phyloP scores from a whole-genome alignment of 805 yeast genomes.

The Blastobotrys chiropterorum region DNA sequence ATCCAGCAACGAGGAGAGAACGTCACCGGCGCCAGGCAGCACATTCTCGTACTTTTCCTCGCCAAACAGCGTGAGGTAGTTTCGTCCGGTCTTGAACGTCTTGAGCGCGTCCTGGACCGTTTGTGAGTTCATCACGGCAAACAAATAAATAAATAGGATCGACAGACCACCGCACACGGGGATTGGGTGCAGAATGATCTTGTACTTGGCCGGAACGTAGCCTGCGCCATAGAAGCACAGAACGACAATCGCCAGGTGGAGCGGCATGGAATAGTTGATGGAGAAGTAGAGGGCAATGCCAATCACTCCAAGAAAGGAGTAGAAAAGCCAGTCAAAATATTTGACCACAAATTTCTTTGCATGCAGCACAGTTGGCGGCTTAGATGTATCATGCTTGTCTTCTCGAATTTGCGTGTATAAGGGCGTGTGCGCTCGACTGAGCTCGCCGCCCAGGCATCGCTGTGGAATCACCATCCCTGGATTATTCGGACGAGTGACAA shows the following conservation, averaged over 20 bases:
- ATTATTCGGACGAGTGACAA: constrained; percentile 9
- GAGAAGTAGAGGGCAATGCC: constrained; percentile 59
- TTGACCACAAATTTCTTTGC: constrained; percentile 17
- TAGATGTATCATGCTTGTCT: constrained; percentile 5
- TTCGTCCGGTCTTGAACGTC: constrained; percentile 63
- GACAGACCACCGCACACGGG: constrained; percentile 58
- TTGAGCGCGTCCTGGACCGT: constrained; percentile 42
- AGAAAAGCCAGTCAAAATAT: constrained; percentile 53
- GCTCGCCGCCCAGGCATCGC: background rate
- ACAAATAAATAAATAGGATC: constrained; percentile 56
- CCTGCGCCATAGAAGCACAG: constrained; percentile 48
- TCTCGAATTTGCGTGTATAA: background rate
- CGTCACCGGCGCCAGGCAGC: constrained; percentile 81
- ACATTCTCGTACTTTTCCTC: constrained; percentile 21
- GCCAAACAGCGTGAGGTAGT: constrained; percentile 53
- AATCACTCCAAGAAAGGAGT: constrained; percentile 40
- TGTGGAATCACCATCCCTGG: constrained; percentile 9
- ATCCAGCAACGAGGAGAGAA: constrained; percentile 65
- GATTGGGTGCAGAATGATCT: constrained; percentile 62
- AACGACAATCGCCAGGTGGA: constrained; percentile 57
- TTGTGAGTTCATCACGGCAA: constrained; percentile 45
- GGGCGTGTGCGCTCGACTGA: background rate
- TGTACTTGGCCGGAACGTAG: constrained; percentile 41
- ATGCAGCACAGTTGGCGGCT: background rate
- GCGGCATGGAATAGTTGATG: constrained; percentile 50